These are phyloP conservation scores for Endothia cerciana DNA, from an alignment of 2,329 filamentous ascomycete genomes.

Conservation along the genomic window DNA sequence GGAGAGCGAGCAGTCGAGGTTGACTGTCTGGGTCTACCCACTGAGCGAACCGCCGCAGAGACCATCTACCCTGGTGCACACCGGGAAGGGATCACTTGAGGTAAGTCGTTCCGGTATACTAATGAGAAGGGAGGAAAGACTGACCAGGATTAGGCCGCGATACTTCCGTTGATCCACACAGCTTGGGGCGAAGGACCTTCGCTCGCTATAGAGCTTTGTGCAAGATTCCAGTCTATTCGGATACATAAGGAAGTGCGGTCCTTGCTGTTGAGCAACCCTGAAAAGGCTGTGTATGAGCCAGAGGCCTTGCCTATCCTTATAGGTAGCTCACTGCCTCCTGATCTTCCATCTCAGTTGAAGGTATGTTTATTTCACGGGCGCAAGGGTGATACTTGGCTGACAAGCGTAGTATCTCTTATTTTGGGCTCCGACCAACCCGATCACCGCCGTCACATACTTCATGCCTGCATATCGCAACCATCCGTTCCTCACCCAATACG, in stretches of 20 bases:
- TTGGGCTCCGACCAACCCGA: slow-evolving; percentile 90
- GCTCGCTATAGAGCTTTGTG: slow-evolving; percentile 82
- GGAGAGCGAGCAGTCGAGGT: slow-evolving; percentile 79
- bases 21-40: slow-evolving; percentile 90
- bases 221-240: slow-evolving; percentile 76
- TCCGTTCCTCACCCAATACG: slow-evolving; percentile 93
- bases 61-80: slow-evolving; percentile 44
- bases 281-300: slow-evolving; percentile 79
- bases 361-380: slow-evolving; percentile 45
- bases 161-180: slow-evolving; percentile 70
- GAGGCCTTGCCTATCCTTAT: slow-evolving; percentile 84
- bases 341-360: slow-evolving; percentile 85
- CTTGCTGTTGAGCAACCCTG: slow-evolving; percentile 80
- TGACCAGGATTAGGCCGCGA: slow-evolving; percentile 48
- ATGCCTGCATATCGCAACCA: slow-evolving; percentile 88
- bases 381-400: slow-evolving; percentile 34
- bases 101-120: slow-evolving; percentile 35
- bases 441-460: slow-evolving; percentile 92
- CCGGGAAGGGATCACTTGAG: slow-evolving; percentile 46
- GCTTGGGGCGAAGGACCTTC: slow-evolving; percentile 87
- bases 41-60: slow-evolving; percentile 61
- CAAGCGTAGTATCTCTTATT: slow-evolving; percentile 76
- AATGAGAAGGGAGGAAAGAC: slow-evolving; percentile 2
- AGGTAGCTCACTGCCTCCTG: slow-evolving; percentile 73
- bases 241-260: slow-evolving; percentile 77